Evolutionary conservation across 148 eudicot species (phyloP).

Genomic region (Rhododendron griersonianum): DNA sequence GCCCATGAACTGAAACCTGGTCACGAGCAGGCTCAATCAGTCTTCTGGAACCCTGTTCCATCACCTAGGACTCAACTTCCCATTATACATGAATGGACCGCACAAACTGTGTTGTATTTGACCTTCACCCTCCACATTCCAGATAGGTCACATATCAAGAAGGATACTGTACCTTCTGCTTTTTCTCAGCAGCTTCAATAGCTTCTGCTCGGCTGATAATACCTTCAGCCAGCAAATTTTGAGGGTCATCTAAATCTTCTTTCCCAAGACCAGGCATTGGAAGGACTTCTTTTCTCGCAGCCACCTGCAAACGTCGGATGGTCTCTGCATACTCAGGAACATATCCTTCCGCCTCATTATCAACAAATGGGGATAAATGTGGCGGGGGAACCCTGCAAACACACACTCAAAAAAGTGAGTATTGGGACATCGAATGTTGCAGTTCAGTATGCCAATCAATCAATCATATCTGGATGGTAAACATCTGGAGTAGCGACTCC

Average conservation of each 20-base stretch:
- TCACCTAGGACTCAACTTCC: background rate
- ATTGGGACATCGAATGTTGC: background rate
- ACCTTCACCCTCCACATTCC: background rate
- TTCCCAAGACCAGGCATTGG: slow-evolving; percentile 77
- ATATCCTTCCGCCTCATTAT: slow-evolving; percentile 79
- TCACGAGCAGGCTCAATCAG: background rate
- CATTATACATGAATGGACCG: background rate
- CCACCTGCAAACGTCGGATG: slow-evolving; percentile 71
- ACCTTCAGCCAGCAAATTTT: slow-evolving; percentile 60
- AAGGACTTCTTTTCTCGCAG: slow-evolving; percentile 69
- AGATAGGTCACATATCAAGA: background rate
- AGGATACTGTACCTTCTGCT: slow-evolving; percentile 46
- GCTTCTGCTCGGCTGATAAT: slow-evolving; percentile 68
- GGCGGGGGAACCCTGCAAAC: slow-evolving; percentile 84
- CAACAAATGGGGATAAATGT: slow-evolving; percentile 93
- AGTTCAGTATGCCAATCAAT: background rate
- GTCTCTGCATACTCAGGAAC: slow-evolving; percentile 87
- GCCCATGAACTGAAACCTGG: background rate
- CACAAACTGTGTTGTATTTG: background rate
- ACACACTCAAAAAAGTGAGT: background rate
- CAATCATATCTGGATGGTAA: background rate
- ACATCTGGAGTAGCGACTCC: background rate
- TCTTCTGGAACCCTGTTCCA: background rate
- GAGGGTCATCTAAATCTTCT: slow-evolving; percentile 71
- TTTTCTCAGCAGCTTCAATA: slow-evolving; percentile 69